Evolutionary conservation across 106 monocot species (phyloP).

Genomic region (Chionographis japonica): DNA sequence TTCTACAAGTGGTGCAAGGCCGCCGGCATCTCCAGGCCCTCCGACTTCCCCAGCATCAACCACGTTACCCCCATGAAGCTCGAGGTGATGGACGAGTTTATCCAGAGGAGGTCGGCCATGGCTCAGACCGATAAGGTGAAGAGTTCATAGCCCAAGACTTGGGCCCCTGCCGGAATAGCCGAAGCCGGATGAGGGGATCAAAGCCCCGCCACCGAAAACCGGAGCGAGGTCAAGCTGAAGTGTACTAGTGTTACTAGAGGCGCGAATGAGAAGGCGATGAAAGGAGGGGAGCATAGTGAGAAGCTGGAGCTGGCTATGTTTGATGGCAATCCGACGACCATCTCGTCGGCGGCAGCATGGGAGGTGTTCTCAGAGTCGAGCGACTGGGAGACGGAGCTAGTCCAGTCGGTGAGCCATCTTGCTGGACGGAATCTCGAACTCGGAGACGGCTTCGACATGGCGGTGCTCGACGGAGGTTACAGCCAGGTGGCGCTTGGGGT

Average conservation of each 20-base stretch:
- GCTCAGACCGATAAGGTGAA: slow-evolving; percentile 1
- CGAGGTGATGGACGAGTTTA: slow-evolving; percentile 81
- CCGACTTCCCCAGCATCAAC: slow-evolving; percentile 73
- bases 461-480: slow-evolving; percentile 75
- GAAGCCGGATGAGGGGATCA: slow-evolving; percentile 6
- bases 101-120: slow-evolving; percentile 44
- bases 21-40: slow-evolving; percentile 49
- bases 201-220: slow-evolving; percentile 22
- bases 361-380: slow-evolving; percentile 28
- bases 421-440: slow-evolving; percentile 25
- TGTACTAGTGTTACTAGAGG: background rate
- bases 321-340: slow-evolving; percentile 15
- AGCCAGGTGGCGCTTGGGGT: slow-evolving; percentile 8
- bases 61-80: slow-evolving; percentile 61
- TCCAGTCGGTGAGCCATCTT: slow-evolving; percentile 47
- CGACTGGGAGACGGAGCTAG: slow-evolving; percentile 75
- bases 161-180: background rate
- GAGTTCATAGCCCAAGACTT: background rate
- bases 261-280: slow-evolving; percentile 18
- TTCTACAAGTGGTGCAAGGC: slow-evolving; percentile 62
- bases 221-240: background rate
- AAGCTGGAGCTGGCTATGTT: slow-evolving; percentile 62
- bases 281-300: slow-evolving; percentile 31
- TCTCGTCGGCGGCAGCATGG: slow-evolving; percentile 46
- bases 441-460: slow-evolving; percentile 66